phyloP scores from a whole-genome alignment of 306 rosid genomes.

The Neltuma alba region DNA sequence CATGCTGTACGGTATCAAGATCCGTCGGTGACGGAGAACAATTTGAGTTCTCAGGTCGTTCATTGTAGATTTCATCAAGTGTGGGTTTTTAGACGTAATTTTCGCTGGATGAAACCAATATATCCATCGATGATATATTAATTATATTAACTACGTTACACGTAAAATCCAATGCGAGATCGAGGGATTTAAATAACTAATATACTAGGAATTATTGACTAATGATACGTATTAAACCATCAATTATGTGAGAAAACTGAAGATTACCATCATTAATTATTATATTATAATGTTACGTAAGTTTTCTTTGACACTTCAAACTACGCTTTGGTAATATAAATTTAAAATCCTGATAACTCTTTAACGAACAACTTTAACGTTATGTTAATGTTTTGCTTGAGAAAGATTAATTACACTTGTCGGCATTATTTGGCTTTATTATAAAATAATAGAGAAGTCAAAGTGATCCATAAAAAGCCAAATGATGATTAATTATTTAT shows the following conservation, averaged over 20 bases:
- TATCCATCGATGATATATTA: slow-evolving; percentile 22
- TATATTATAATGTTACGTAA: slow-evolving; percentile 23
- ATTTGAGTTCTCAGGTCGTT: not conserved
- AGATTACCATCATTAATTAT: slow-evolving; percentile 25
- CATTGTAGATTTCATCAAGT: not conserved
- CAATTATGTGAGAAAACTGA: not conserved
- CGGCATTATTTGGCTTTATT: slow-evolving; percentile 33
- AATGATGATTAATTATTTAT: slow-evolving; percentile 51
- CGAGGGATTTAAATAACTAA: slow-evolving; percentile 31
- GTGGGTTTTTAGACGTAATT: not conserved
- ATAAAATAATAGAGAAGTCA: slow-evolving; percentile 36
- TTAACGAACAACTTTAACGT: slow-evolving; percentile 22
- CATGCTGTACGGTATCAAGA: too few species aligned
- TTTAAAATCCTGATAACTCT: slow-evolving; percentile 5
- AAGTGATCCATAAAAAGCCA: slow-evolving; percentile 47
- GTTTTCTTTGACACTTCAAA: slow-evolving; percentile 23
- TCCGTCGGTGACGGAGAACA: not conserved
- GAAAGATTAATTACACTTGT: slow-evolving; percentile 40
- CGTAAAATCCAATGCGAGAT: not conserved
- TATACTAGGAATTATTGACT: slow-evolving; percentile 44
- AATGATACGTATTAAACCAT: slow-evolving; percentile 45
- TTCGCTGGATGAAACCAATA: slow-evolving; percentile 1
- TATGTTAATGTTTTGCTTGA: not conserved
- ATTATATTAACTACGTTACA: slow-evolving; percentile 6
- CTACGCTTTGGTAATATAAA: not conserved